Conservation (phyloP, 768 basidiomycete genomes). For the Macrolepiota fuliginosa region DNA sequence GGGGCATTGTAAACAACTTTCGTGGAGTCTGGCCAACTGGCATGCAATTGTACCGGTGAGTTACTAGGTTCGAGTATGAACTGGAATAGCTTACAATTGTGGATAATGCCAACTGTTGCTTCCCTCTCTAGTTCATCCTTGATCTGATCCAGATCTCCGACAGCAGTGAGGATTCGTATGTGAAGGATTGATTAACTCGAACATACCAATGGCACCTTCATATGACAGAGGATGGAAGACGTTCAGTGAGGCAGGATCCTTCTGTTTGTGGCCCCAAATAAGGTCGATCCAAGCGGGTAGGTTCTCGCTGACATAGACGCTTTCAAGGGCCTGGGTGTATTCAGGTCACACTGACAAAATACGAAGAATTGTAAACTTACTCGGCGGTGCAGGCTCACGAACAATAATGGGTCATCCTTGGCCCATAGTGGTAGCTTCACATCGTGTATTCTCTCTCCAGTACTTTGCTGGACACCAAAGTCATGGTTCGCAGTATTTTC, state of each 20-base stretch:
- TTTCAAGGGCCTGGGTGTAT: constrained; percentile 74
- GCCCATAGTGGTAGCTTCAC: constrained; percentile 94
- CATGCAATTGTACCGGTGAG: neutral
- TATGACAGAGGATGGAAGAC: constrained; percentile 94
- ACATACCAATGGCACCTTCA: constrained; percentile 79
- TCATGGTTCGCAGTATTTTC: constrained; percentile 79
- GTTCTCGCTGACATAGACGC: constrained; percentile 79
- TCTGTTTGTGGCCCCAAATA: constrained; percentile 88
- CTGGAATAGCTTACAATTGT: constrained; percentile 66
- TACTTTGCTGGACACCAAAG: constrained; percentile 71
- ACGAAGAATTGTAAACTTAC: constrained; percentile 33
- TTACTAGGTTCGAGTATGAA: neutral
- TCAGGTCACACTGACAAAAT: neutral
- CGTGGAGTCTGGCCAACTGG: constrained; percentile 90
- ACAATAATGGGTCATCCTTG: constrained; percentile 76
- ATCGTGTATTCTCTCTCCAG: constrained; percentile 78
- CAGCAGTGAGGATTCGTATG: neutral
- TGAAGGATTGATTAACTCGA: neutral
- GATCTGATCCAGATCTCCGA: constrained; percentile 78
- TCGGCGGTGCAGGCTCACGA: constrained; percentile 74
- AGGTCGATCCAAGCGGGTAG: constrained; percentile 92
- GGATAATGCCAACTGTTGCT: constrained; percentile 92
- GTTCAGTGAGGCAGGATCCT: constrained; percentile 72
- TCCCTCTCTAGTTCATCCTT: constrained; percentile 85
- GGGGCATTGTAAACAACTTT: constrained; percentile 75